These are phyloP conservation scores for Candida orba DNA, from an alignment of 805 yeast species.

Conservation along the genomic window DNA sequence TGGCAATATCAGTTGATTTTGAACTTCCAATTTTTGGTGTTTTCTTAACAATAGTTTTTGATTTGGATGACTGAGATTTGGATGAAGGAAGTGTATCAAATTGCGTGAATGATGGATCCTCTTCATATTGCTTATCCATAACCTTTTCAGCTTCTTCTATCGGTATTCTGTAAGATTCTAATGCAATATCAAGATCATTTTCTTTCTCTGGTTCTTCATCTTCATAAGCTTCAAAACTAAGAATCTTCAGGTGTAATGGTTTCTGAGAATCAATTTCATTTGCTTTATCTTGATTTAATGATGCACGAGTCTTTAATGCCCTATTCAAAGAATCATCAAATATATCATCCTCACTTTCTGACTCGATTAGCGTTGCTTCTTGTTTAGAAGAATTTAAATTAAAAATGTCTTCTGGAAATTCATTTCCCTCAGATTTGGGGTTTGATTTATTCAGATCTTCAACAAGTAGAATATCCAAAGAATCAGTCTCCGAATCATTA, in stretches of 20 bases:
- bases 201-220: neutral
- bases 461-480: too few relatives aligned
- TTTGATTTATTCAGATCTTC: too few relatives aligned
- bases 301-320: neutral
- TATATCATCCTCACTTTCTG: neutral
- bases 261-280: neutral
- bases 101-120: slow-evolving; percentile 7
- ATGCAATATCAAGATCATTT: neutral
- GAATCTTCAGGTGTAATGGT: neutral
- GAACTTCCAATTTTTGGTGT: neutral
- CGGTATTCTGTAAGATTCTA: slow-evolving; percentile 1
- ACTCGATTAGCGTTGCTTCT: neutral
- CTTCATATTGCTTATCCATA: slow-evolving; percentile 15
- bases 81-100: neutral
- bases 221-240: slow-evolving; percentile 10
- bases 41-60: neutral
- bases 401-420: too few relatives aligned
- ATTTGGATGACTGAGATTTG: neutral
- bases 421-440: too few relatives aligned
- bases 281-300: neutral
- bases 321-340: slow-evolving; percentile 2
- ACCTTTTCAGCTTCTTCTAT: slow-evolving; percentile 7
- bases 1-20: neutral
- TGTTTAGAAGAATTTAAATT: too few relatives aligned
- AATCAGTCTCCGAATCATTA: too few relatives aligned